These are phyloP conservation scores for Rhizoctonia solani DNA, from an alignment of 1,284 basidiomycete genomes.

Conservation along the genomic window DNA sequence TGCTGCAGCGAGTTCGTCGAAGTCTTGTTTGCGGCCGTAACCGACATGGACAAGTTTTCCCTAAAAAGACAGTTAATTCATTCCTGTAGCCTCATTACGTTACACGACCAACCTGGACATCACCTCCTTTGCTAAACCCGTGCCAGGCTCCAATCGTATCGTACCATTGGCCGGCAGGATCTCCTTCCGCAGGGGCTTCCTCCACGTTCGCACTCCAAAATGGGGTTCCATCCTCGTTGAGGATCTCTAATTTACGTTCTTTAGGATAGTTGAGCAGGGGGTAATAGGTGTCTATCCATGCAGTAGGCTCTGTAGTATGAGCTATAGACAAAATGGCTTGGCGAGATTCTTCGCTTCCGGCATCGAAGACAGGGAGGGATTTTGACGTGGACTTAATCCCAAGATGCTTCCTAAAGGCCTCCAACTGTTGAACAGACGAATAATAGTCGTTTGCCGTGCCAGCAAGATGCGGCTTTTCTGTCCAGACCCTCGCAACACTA, in stretches of 20 bases:
- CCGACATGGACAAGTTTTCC: conserved; percentile 82
- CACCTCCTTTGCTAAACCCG: conserved; percentile 67
- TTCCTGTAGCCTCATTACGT: neutral
- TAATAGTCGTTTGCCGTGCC: conserved; percentile 66
- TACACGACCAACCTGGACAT: conserved; percentile 48
- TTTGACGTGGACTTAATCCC: conserved; percentile 51
- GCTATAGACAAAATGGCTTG: conserved; percentile 62
- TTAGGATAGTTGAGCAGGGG: conserved; percentile 80
- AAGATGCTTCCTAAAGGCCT: conserved; percentile 65
- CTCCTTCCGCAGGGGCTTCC: conserved; percentile 68
- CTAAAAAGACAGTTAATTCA: neutral
- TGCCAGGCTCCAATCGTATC: conserved; percentile 68
- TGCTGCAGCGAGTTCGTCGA: conserved; percentile 59
- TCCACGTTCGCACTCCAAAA: conserved; percentile 70
- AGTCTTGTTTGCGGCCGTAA: conserved; percentile 80
- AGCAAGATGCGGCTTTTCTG: conserved; percentile 70
- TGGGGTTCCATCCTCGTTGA: conserved; percentile 58
- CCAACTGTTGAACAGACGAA: conserved; percentile 65
- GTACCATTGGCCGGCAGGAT: conserved; percentile 63
- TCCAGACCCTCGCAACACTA: conserved; percentile 61
- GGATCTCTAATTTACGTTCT: conserved; percentile 62
- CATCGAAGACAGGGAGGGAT: conserved; percentile 61
- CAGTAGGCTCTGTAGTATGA: conserved; percentile 53
- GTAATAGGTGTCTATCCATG: conserved; percentile 83
- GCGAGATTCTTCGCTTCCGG: conserved; percentile 66